Evolutionary conservation across 1,284 basidiomycete species (phyloP).

Genomic region (Rugosomyces carneus): DNA sequence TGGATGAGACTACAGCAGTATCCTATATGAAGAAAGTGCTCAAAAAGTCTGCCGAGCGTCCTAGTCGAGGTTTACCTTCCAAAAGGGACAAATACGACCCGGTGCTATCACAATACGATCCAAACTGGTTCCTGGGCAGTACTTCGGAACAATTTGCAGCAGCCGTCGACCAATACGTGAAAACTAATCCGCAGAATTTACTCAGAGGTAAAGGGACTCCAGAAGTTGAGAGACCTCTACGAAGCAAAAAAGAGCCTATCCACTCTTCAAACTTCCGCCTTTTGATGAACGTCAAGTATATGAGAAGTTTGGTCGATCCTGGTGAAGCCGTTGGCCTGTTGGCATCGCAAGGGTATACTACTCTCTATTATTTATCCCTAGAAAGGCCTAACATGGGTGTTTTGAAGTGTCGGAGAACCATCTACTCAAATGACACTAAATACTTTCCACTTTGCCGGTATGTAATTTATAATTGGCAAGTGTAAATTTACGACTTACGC

Average conservation of each 20-base stretch:
- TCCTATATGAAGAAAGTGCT: slow-evolving; percentile 88
- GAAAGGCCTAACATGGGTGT: slow-evolving; percentile 6
- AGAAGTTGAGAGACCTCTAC: slow-evolving; percentile 29
- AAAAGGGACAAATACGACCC: slow-evolving; percentile 63
- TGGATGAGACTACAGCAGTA: slow-evolving; percentile 67
- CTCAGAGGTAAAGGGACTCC: slow-evolving; percentile 53
- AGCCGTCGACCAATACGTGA: slow-evolving; percentile 78
- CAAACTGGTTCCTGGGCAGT: slow-evolving; percentile 79
- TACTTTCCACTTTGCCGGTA: slow-evolving; percentile 98
- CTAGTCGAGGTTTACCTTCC: slow-evolving; percentile 38
- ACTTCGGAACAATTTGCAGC: slow-evolving; percentile 92
- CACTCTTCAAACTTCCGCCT: slow-evolving; percentile 63
- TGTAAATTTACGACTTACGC: slow-evolving; percentile 5
- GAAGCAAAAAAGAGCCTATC: slow-evolving; percentile 44
- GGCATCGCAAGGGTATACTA: slow-evolving; percentile 90
- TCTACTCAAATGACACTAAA: slow-evolving; percentile 99
- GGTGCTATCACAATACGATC: slow-evolving; percentile 72
- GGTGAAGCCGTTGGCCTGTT: slow-evolving; percentile 97
- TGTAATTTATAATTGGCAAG: slow-evolving; percentile 2
- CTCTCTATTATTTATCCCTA: neutral
- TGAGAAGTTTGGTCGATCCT: slow-evolving; percentile 91
- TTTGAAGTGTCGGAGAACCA: slow-evolving; percentile 86
- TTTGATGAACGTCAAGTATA: slow-evolving; percentile 87
- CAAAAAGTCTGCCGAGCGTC: slow-evolving; percentile 56
- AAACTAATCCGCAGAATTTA: slow-evolving; percentile 72